Evolutionary conservation across 75 land plant genomes (phyloP).

Genomic region (Larix kaempferi): DNA sequence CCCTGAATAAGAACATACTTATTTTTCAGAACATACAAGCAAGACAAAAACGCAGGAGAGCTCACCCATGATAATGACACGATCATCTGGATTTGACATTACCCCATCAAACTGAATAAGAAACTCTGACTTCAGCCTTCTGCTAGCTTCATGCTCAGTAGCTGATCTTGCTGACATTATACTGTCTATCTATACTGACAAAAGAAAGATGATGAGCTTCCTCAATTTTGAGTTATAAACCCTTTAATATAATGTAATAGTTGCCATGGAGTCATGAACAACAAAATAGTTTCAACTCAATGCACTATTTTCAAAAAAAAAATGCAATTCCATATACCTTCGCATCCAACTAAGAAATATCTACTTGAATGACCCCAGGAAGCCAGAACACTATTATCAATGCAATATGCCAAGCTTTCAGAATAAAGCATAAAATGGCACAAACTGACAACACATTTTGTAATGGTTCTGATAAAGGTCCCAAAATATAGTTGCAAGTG

Average conservation of each 20-base stretch:
- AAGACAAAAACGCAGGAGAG: not conserved
- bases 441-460: not conserved
- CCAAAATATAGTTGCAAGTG: not conserved
- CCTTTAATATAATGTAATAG: conserved; percentile 4
- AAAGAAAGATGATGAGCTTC: conserved; percentile 3
- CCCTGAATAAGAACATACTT: not conserved
- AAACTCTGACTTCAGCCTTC: conserved; percentile 97
- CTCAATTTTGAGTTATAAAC: not conserved
- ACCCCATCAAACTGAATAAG: conserved; percentile 97
- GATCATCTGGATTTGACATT: conserved; percentile 71
- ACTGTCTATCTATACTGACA: conserved; percentile 86
- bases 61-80: conserved; percentile 91
- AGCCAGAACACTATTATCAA: not conserved
- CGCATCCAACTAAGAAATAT: not conserved
- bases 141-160: conserved; percentile 94
- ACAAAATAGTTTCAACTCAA: not conserved
- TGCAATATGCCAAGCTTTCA: not conserved
- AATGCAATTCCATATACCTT: not conserved
- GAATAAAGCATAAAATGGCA: too few species aligned
- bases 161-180: conserved; percentile 82
- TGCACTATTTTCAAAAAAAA: not conserved
- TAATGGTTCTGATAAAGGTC: not conserved
- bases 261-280: not conserved
- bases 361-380: not conserved
- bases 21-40: not conserved